phyloP scores from a whole-genome alignment of 2,329 filamentous ascomycete species.

The Canariomyces notabilis region DNA sequence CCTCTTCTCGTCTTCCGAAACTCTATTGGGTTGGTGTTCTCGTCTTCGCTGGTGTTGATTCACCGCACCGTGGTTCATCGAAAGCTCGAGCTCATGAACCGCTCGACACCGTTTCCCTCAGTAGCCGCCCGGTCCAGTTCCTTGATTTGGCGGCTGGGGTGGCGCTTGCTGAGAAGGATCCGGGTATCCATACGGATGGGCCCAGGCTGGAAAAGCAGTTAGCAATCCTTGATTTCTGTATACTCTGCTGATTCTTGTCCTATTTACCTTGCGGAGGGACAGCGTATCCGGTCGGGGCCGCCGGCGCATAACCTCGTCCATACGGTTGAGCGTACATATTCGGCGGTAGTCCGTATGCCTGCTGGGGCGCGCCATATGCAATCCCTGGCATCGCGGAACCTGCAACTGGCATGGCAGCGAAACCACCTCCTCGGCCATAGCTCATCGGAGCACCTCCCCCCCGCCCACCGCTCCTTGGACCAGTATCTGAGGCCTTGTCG shows the following conservation, averaged over 20 bases:
- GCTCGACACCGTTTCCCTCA: constrained; percentile 23
- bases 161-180: constrained; percentile 39
- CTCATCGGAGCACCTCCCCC: constrained; percentile 32
- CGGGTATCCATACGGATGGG: constrained; percentile 42
- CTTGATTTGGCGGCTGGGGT: constrained; percentile 38
- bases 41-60: not conserved
- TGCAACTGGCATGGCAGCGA: constrained; percentile 23
- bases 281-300: constrained; percentile 35
- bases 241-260: not conserved
- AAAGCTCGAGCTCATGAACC: not conserved
- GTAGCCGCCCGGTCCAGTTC: constrained; percentile 38
- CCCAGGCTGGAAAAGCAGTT: constrained; percentile 21
- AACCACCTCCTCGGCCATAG: constrained; percentile 28
- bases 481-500: constrained; percentile 86
- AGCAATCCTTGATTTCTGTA: constrained; percentile 5
- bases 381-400: constrained; percentile 33
- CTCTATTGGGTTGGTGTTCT: not conserved
- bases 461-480: constrained; percentile 50
- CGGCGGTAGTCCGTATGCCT: constrained; percentile 34
- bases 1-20: constrained; percentile 1
- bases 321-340: constrained; percentile 39
- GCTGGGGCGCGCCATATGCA: constrained; percentile 33
- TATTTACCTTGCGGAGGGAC: constrained; percentile 35
- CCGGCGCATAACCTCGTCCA: constrained; percentile 38
- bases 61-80: not conserved